phyloP scores from a whole-genome alignment of 2,329 filamentous ascomycete species.

The Fusarium concolor region DNA sequence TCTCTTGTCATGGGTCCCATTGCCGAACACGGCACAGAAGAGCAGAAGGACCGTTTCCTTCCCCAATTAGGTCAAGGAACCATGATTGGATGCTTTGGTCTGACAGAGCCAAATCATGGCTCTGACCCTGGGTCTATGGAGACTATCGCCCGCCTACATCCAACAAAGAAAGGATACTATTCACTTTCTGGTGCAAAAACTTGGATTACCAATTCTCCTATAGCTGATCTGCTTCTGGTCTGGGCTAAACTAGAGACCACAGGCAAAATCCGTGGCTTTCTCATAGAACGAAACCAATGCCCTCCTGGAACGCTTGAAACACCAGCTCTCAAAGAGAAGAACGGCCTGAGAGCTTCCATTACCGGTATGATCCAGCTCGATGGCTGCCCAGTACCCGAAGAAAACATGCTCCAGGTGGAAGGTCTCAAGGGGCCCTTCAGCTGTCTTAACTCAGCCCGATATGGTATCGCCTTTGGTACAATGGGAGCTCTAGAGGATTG shows the following conservation, averaged over 20 bases:
- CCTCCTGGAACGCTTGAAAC: conserved; percentile 90
- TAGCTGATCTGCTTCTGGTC: conserved; percentile 83
- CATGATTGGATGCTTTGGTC: conserved; percentile 85
- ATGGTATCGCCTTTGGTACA: conserved; percentile 92
- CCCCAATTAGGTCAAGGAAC: conserved; percentile 84
- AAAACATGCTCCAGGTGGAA: conserved; percentile 94
- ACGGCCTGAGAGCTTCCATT: conserved; percentile 88
- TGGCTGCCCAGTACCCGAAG: conserved; percentile 84
- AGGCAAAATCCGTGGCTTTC: conserved; percentile 94
- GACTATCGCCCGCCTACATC: conserved; percentile 82
- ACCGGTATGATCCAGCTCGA: conserved; percentile 99
- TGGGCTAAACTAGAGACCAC: conserved; percentile 94
- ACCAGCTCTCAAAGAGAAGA: conserved; percentile 93
- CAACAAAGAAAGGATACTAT: conserved; percentile 83
- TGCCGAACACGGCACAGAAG: conserved; percentile 82
- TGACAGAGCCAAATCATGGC: conserved; percentile 93
- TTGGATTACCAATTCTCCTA: conserved; percentile 95
- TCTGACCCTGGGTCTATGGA: conserved; percentile 93
- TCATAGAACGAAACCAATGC: conserved; percentile 85
- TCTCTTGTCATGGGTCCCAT: conserved; percentile 95
- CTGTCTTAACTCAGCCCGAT: conserved; percentile 91
- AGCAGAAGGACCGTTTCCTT: conserved; percentile 86
- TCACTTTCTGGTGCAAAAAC: conserved; percentile 86
- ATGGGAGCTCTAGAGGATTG: conserved; percentile 96
- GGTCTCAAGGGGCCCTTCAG: conserved; percentile 90